Evolutionary conservation across 2,329 filamentous ascomycete genomes (phyloP), one percentile per base, ranked within the genome.

Genomic region (Aspergillus sp.): DNA sequence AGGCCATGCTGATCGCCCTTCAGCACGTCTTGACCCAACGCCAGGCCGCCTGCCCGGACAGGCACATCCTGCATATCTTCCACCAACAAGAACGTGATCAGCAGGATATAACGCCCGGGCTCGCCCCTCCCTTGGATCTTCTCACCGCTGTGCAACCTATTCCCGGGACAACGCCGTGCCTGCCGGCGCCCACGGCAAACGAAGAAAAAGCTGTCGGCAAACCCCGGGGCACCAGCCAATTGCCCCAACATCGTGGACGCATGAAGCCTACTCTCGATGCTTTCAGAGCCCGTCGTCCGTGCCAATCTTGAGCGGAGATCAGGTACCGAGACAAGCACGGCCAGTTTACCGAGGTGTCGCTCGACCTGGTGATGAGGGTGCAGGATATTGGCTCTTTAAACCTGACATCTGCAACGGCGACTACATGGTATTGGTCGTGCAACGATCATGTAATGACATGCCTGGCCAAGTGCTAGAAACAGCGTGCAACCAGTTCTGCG

Each of bases 381-480:
- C 80, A 92, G 73, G 84, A 89, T 49, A 85, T 92, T 55, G 88
- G 90, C 1, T 81, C 79, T 6, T 92, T 92, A 73, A 92, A 92
- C 90, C 90, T 0, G 77, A 84, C 61, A 70, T 75, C 42, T 71
- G 71, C 29, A 91, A 91, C 67, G 92, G 92, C 64, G 78, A 84
- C 57, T 88, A 89, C 68, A 77, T 92, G 74, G 76, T 91, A 14
- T 70, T 73, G 14, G 78, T 82, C 36, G 81, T 84, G 18, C 75
- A 82, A 67, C 66, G 73, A 3, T 81, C 85, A 6, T 82, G 89
- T 54, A 86, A 83, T 0, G 71, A 90, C 0, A 78, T 81, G 31
- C 85, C 84, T 64, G 75, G 76, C 0, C 77, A 86, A 61, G 78
- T 92, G 49, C 69, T 91, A 63, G 88, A 90, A 70, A 88, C 89